Evolutionary conservation across 495 filamentous ascomycete species (phyloP).

Genomic region (Aspergillus ellipticus): DNA sequence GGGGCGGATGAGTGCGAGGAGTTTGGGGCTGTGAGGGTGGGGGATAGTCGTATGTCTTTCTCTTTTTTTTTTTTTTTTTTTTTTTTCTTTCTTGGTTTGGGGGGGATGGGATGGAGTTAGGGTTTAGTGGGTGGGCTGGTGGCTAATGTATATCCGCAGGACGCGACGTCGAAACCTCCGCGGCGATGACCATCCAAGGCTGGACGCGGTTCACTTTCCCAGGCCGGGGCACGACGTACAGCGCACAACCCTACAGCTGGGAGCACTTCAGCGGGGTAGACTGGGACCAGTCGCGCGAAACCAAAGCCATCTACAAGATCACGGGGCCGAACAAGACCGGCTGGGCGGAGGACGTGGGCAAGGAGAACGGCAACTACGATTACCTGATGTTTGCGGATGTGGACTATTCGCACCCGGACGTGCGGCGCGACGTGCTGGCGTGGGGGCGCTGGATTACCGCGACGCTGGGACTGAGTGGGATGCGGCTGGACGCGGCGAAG

Average conservation of each 20-base stretch:
- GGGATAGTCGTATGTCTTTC: slow-evolving; percentile 41
- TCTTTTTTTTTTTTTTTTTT: background rate
- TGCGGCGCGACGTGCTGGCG: slow-evolving; percentile 55
- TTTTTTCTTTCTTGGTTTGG: background rate
- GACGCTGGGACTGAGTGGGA: slow-evolving; percentile 54
- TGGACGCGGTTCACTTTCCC: slow-evolving; percentile 67
- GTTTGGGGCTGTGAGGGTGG: slow-evolving; percentile 58
- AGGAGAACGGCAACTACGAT: slow-evolving; percentile 67
- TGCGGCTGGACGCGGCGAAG: slow-evolving; percentile 71
- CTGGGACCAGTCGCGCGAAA: slow-evolving; percentile 53
- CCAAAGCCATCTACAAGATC: slow-evolving; percentile 64
- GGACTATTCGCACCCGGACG: slow-evolving; percentile 63
- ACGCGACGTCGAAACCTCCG: slow-evolving; percentile 49
- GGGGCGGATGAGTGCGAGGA: slow-evolving; percentile 60
- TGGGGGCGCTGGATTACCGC: slow-evolving; percentile 65
- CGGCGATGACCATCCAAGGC: slow-evolving; percentile 58
- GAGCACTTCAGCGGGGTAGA: slow-evolving; percentile 69
- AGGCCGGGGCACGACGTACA: slow-evolving; percentile 57
- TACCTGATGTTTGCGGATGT: slow-evolving; percentile 66
- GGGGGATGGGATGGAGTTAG: background rate
- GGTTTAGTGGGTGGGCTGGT: background rate
- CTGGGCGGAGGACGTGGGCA: slow-evolving; percentile 64
- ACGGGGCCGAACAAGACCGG: slow-evolving; percentile 52
- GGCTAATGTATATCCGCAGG: slow-evolving; percentile 25
- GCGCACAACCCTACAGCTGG: slow-evolving; percentile 62